A percentile compares a stretch with the other conserved stretches of the same genome.
phyloP scores from a whole-genome alignment of 106 monocot species.

The Dendrobium huoshanense region DNA sequence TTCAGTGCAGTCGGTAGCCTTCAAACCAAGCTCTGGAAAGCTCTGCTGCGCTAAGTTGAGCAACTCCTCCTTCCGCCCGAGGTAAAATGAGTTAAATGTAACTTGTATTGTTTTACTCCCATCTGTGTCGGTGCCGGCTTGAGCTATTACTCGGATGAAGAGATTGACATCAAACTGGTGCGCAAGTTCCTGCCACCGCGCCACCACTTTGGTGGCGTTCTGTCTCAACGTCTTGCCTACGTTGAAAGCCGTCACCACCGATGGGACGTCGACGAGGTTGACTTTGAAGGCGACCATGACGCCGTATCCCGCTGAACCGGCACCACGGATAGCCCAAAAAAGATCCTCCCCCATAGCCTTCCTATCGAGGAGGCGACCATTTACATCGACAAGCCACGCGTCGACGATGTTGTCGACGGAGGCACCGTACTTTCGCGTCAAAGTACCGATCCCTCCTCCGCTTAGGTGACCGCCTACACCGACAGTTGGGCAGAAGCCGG shows the following conservation, averaged over 20 bases:
- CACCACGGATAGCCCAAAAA: constrained; percentile 64
- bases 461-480: constrained; percentile 44
- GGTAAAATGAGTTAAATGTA: not conserved
- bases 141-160: not conserved
- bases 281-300: constrained; percentile 35
- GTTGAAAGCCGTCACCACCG: constrained; percentile 32
- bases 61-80: not conserved
- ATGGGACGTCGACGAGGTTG: constrained; percentile 34
- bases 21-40: constrained; percentile 17
- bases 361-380: constrained; percentile 25
- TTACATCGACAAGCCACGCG: not conserved
- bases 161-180: constrained; percentile 4
- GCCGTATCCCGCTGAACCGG: constrained; percentile 44
- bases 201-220: constrained; percentile 6
- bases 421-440: constrained; percentile 34
- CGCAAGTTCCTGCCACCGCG: constrained; percentile 15
- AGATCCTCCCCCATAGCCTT: constrained; percentile 54
- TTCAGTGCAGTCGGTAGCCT: constrained; percentile 13
- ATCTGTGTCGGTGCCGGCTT: not conserved
- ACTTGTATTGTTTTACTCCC: not conserved
- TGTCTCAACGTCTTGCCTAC: constrained; percentile 5
- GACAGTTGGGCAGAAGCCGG: constrained; percentile 28
- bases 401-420: constrained; percentile 41
- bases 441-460: constrained; percentile 41
- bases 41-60: not conserved